A percentile compares a stretch with the other conserved stretches of the same genome.
phyloP scores from a whole-genome alignment of 257 asterid genomes.

The Jasminum sambac region DNA sequence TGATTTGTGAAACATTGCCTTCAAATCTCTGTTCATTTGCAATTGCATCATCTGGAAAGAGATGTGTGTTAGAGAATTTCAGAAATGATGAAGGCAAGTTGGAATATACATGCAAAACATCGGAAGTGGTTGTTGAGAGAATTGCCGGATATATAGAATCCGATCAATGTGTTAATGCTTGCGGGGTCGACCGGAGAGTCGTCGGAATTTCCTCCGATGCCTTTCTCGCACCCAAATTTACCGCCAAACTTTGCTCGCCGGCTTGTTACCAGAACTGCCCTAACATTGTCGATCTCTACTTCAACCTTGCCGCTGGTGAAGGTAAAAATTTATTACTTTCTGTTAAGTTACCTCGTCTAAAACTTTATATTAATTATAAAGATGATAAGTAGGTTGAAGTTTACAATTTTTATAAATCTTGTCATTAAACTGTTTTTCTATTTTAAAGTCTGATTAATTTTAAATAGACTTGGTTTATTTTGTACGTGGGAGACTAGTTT shows the following conservation, averaged over 20 bases:
- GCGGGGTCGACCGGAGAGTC: constrained; percentile 57
- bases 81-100: constrained; percentile 28
- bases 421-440: too few species aligned
- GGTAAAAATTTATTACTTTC: constrained; percentile 35
- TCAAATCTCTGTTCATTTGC: constrained; percentile 53
- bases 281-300: constrained; percentile 71
- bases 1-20: constrained; percentile 68
- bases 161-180: constrained; percentile 56
- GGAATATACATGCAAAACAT: constrained; percentile 56
- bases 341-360: not conserved
- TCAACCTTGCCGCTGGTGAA: constrained; percentile 77
- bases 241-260: constrained; percentile 62
- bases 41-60: constrained; percentile 59
- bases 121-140: constrained; percentile 54
- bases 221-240: constrained; percentile 50
- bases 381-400: too few species aligned
- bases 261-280: constrained; percentile 61
- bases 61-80: constrained; percentile 66
- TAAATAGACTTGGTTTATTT: too few species aligned
- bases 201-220: constrained; percentile 86
- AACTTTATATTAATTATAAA: not conserved
- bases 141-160: constrained; percentile 60
- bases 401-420: too few species aligned
- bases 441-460: too few species aligned
- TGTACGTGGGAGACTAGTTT: too few species aligned